A percentile compares a stretch with the other conserved stretches of the same genome.
Conservation (phyloP, 192 early-diverging fungal species). For the Chytriomyces confervae region DNA sequence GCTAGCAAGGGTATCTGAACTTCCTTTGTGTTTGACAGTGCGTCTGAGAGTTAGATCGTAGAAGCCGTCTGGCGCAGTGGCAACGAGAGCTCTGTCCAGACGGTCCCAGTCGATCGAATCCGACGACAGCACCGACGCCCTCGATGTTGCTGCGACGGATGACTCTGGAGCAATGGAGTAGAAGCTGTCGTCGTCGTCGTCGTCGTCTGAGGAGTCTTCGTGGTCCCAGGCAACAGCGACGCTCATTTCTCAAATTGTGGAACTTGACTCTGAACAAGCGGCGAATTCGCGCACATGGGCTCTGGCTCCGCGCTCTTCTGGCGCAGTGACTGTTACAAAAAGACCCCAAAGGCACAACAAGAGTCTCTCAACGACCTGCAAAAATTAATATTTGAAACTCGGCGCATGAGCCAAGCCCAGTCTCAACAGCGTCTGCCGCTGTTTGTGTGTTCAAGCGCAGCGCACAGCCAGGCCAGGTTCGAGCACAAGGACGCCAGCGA, state of each 20-base stretch:
- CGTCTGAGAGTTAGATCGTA: neutral
- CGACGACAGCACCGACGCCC: neutral
- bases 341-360: neutral
- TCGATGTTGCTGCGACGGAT: neutral
- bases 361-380: neutral
- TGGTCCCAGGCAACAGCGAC: neutral
- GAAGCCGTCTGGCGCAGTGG: neutral
- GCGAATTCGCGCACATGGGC: too few relatives aligned
- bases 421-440: neutral
- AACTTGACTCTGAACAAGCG: too few relatives aligned
- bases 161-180: constrained; percentile 15
- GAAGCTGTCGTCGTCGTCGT: constrained; percentile 6
- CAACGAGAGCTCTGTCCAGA: neutral
- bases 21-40: constrained; percentile 9
- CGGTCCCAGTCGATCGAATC: neutral
- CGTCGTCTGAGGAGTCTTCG: constrained; percentile 20
- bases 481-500: neutral
- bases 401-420: neutral
- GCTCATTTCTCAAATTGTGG: too few relatives aligned
- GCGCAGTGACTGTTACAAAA: neutral
- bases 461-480: neutral
- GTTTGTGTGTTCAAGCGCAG: neutral
- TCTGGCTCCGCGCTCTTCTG: neutral
- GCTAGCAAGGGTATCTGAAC: neutral
- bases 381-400: neutral